A percentile compares a stretch with the other conserved stretches of the same genome.
Conservation (phyloP, 495 filamentous ascomycete genomes). For the Lepidopterella palustris region DNA sequence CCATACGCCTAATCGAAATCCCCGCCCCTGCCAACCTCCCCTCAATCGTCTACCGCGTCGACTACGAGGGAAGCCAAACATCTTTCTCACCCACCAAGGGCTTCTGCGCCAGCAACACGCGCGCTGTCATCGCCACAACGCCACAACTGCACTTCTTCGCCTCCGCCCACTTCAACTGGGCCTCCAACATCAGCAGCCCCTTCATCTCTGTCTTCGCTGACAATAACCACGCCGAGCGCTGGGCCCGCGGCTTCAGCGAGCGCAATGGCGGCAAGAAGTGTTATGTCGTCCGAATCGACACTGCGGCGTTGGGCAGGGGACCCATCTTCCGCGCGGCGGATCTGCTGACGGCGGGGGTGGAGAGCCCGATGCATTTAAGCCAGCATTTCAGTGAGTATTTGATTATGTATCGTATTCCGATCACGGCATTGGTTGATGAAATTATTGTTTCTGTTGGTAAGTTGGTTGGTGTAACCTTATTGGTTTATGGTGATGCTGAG, state of each 20-base stretch:
- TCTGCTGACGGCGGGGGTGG: neutral
- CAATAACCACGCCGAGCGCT: constrained; percentile 11
- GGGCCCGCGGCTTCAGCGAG: constrained; percentile 10
- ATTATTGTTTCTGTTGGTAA: neutral
- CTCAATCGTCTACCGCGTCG: constrained; percentile 11
- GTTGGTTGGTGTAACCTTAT: neutral
- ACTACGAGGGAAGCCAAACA: constrained; percentile 4
- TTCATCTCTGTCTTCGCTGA: constrained; percentile 23
- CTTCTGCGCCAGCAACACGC: constrained; percentile 18
- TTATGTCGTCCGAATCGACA: constrained; percentile 15
- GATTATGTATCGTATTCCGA: constrained; percentile 1
- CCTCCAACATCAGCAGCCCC: constrained; percentile 21
- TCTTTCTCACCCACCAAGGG: constrained; percentile 4
- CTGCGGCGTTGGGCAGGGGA: constrained; percentile 13
- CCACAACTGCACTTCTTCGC: constrained; percentile 11
- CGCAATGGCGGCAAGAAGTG: neutral
- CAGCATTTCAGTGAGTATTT: constrained; percentile 8
- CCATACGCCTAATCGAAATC: neutral
- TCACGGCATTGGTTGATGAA: constrained; percentile 1
- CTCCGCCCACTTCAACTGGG: constrained; percentile 14
- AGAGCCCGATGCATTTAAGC: neutral
- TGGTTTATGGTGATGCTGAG: neutral
- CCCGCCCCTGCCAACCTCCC: constrained; percentile 4
- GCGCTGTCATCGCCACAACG: constrained; percentile 11
- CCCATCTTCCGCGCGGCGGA: constrained; percentile 22